Evolutionary conservation across 177 flowering plant genomes (phyloP).

Genomic region (Vitis hybrid): DNA sequence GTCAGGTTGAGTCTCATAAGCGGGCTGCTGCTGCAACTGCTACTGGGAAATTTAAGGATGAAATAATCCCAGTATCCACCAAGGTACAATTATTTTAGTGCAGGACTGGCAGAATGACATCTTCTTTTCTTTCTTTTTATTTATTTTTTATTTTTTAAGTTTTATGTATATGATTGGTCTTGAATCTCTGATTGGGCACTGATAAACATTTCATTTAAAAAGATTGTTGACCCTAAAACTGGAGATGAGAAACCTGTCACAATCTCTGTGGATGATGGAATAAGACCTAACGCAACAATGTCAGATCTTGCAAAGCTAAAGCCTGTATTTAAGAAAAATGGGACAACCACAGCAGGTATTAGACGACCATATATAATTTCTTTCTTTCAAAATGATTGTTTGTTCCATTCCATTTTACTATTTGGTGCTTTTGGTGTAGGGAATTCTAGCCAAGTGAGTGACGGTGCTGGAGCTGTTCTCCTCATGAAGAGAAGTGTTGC

Average conservation of each 20-base stretch:
- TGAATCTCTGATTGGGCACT: neutral
- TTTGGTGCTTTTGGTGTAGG: conserved; percentile 41
- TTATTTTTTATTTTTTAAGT: neutral
- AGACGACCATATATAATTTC: neutral
- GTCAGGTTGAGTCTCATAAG: conserved; percentile 88
- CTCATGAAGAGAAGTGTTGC: conserved; percentile 94
- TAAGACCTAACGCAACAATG: conserved; percentile 65
- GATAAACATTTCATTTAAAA: neutral
- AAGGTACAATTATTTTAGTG: conserved; percentile 45
- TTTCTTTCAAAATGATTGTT: neutral
- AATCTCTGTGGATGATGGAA: conserved; percentile 89
- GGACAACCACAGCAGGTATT: conserved; percentile 93
- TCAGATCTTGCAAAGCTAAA: conserved; percentile 73
- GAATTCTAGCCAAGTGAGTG: conserved; percentile 96
- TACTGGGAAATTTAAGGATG: conserved; percentile 91
- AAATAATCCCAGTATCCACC: conserved; percentile 87
- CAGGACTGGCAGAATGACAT: neutral
- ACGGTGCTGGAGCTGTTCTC: conserved; percentile 98
- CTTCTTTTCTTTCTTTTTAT: neutral
- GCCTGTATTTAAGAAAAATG: conserved; percentile 91
- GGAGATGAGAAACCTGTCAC: conserved; percentile 84
- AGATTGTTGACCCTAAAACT: conserved; percentile 97
- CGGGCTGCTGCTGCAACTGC: conserved; percentile 96
- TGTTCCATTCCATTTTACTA: neutral
- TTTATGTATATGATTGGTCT: neutral